phyloP scores from a whole-genome alignment of 2,329 filamentous ascomycete species.

The Penicillium carneum region DNA sequence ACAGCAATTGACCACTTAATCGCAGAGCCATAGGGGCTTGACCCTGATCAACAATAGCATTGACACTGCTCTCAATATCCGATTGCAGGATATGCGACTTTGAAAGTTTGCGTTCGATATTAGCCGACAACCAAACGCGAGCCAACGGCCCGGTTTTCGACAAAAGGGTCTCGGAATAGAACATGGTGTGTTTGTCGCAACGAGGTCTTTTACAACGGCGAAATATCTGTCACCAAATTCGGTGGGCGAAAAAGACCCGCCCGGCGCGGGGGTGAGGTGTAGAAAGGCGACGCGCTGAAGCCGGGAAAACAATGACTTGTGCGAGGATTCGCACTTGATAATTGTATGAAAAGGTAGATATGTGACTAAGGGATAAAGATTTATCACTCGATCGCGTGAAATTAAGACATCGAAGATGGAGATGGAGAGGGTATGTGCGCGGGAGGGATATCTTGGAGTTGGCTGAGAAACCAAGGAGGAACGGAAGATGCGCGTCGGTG shows the following conservation, averaged over 20 bases:
- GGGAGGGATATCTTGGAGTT: slow-evolving; percentile 32
- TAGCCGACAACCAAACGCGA: slow-evolving; percentile 97
- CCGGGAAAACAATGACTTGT: slow-evolving; percentile 43
- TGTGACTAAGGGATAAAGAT: slow-evolving; percentile 8
- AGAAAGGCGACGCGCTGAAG: slow-evolving; percentile 44
- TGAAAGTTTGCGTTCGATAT: slow-evolving; percentile 96
- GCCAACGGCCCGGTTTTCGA: slow-evolving; percentile 97
- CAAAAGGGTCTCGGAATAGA: slow-evolving; percentile 94
- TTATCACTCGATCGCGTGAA: slow-evolving; percentile 21
- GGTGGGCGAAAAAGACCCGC: slow-evolving; percentile 39
- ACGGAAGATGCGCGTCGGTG: slow-evolving; percentile 36
- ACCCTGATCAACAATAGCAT: slow-evolving; percentile 89
- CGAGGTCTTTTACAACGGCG: slow-evolving; percentile 34
- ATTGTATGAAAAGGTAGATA: slow-evolving; percentile 7
- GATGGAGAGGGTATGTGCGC: slow-evolving; percentile 16
- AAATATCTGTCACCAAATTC: slow-evolving; percentile 45
- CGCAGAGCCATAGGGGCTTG: slow-evolving; percentile 95
- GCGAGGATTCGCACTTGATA: slow-evolving; percentile 19
- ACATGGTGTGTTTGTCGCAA: slow-evolving; percentile 67
- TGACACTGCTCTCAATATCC: slow-evolving; percentile 92
- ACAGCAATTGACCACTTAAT: slow-evolving; percentile 87
- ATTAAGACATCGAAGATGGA: slow-evolving; percentile 22
- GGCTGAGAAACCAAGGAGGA: slow-evolving; percentile 34
- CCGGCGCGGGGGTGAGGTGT: slow-evolving; percentile 43
- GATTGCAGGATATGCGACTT: slow-evolving; percentile 95